Evolutionary conservation across 2,329 filamentous ascomycete species (phyloP), one percentile per base, ranked within the genome.

Genomic region (Fusarium pininemorale): DNA sequence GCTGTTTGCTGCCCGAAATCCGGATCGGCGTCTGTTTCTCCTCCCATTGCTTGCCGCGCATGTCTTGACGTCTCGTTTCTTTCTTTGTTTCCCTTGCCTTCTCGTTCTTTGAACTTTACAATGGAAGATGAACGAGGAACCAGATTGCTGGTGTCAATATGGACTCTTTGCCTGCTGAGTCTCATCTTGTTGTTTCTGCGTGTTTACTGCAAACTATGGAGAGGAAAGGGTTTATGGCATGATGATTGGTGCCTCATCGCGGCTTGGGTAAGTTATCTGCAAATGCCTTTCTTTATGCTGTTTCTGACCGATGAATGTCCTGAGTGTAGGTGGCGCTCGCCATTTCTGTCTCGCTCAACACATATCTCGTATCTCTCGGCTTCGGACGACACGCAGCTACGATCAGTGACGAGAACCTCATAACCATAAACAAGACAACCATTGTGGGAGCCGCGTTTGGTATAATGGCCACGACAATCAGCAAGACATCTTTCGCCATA

Each of bases 401-500:
- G 12, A 75, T 80, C 9, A 73, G 71, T 37, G 45, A 69, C 5
- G 79, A 78, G 2, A 70, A 79, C 24, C 56, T 79, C 14, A 72
- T 44, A 26, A 76, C 24, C 3, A 79, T 80, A 65, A 80, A 79
- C n/a, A 63, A 78, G 37, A 65, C 75, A 26, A 78, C 78, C 35
- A 79, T 80, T 35, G 61, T 81, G 8, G 74, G 75, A 8, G 80
- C 77, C 6, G 62, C 74, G 9, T 80, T 81, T 48, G 81, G 80
- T 14, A 79, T 83, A n/a, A 69, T 80, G 22, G 79, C 82, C 3
- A 82, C 82, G 9, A 77, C 81, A 2, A 78, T 76, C 61, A 83
- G 81, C 68, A 84, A 84, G 65, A 81, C 82, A 0, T 83, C 83
- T 0, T 82, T 84, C 62, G 81, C 81, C 15, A 73, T 83, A n/a